phyloP scores from a whole-genome alignment of 345 rosid genomes.

The Ricinus communis region DNA sequence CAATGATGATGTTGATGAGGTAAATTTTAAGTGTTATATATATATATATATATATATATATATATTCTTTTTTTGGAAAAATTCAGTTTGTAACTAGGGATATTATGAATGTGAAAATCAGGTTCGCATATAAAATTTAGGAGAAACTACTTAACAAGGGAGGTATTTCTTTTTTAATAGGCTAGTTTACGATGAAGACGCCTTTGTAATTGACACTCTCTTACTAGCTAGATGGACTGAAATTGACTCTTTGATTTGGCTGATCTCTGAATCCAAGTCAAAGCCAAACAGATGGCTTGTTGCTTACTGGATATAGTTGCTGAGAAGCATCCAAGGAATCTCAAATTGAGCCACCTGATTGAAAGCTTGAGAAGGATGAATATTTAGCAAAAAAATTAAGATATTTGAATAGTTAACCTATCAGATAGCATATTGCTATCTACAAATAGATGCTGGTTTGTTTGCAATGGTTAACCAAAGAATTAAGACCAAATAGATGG shows the following conservation, averaged over 20 bases:
- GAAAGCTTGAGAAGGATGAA: background rate
- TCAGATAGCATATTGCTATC: too few species aligned
- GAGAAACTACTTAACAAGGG: too few species aligned
- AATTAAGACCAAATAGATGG: too few species aligned
- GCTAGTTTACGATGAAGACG: background rate
- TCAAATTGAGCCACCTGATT: background rate
- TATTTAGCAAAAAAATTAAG: too few species aligned
- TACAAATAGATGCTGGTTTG: too few species aligned
- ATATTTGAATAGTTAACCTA: too few species aligned
- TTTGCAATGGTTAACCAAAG: too few species aligned
- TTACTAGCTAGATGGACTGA: background rate
- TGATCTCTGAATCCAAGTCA: background rate
- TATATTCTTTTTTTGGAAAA: background rate
- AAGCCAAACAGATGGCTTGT: background rate
- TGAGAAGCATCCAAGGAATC: too few species aligned
- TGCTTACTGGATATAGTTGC: background rate
- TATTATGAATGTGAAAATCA: background rate
- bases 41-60: too few species aligned
- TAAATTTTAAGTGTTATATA: constrained; percentile 23
- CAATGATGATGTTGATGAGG: constrained; percentile 83
- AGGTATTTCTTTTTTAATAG: too few species aligned
- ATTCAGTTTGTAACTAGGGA: background rate
- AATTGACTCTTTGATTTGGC: background rate
- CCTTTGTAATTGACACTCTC: background rate
- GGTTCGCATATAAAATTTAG: too few species aligned